phyloP scores from a whole-genome alignment of 2,329 filamentous ascomycete genomes.

The Orbilia brochopaga region DNA sequence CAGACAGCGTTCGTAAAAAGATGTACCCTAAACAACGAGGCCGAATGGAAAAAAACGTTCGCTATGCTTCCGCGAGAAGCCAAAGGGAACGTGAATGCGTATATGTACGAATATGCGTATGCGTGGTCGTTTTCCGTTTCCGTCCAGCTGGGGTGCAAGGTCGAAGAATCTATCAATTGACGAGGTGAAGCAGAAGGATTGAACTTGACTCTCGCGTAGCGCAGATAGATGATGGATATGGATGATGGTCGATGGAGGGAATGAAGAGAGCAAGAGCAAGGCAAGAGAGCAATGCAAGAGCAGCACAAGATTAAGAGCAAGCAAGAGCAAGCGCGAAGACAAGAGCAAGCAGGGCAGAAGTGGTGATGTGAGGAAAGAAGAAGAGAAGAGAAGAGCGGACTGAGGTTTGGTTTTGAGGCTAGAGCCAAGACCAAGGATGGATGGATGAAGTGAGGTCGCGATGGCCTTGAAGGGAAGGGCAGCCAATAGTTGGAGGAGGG shows the following conservation, averaged over 20 bases:
- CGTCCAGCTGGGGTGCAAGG: conserved; percentile 8
- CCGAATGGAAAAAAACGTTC: conserved; percentile 1
- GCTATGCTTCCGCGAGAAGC: conserved; percentile 23
- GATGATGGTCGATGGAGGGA: not conserved
- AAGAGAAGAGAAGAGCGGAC: conserved; percentile 33
- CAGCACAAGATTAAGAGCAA: not conserved
- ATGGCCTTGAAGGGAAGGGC: conserved; percentile 18
- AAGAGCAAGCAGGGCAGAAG: conserved; percentile 17
- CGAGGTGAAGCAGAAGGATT: conserved; percentile 16
- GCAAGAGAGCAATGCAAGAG: too few species aligned
- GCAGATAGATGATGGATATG: not conserved
- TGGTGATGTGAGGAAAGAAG: conserved; percentile 23
- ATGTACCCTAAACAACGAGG: conserved; percentile 31
- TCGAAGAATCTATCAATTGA: too few species aligned
- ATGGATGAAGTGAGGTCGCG: conserved; percentile 11
- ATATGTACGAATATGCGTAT: not conserved
- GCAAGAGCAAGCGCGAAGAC: conserved; percentile 8
- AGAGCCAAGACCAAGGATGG: conserved; percentile 7
- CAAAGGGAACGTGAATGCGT: conserved; percentile 8
- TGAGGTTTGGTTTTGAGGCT: conserved; percentile 50
- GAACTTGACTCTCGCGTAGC: conserved; percentile 9
- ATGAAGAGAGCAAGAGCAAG: not conserved
- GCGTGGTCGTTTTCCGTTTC: not conserved
- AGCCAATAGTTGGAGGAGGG: not conserved
- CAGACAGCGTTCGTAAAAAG: conserved; percentile 1